Base-by-base conservation (phyloP, 106 monocot species). In the Vanilla planifolia region DNA sequence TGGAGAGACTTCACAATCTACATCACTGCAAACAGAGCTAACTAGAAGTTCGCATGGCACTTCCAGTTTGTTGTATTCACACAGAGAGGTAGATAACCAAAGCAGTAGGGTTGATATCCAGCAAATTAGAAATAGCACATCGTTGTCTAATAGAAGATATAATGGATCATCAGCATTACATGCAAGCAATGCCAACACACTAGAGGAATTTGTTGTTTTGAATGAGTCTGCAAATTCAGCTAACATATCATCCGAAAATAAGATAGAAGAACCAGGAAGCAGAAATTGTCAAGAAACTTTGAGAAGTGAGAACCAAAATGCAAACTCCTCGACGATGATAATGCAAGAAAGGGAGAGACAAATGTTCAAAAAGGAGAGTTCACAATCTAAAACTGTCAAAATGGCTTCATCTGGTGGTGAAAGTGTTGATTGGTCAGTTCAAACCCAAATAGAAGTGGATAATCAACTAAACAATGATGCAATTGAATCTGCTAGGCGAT, bases 401-500 rank as follows among this genome's bases (percentile, higher is more conserved):
- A 39, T 68, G 8, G 22, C 33, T 34, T 46, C 34, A 26, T 16
- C 45, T 55, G 55, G 26, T 59, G 59, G 59, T 32, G 23, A 15
- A 29, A 30, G 29, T 32, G 30, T 16, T 53, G 28, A 16, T 53
- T 30, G 32, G 15, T 32, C 53, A 16, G 27, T 53, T 5, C 15
- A 57, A 57, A 36, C 20, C 35, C 33, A 35, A 13, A 21, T 1
- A 34, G 35, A 34, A 35, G 19, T 4, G 35, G 57, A 33, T 57
- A 35, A 21, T 36, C 34, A 50, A 35, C 0, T 48, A 4, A 69
- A 32, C 20, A 13, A 51, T 21, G 48, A 60, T 60, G 52, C 42
- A 28, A 41, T 62, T 46, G 52, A 70, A 22, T 53, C 61, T 37
- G 50, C 61, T 48, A 48, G 23, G 28, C 48, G 40, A 69, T 70